Base-by-base conservation (phyloP, 148 eudicot genomes). In the Diospyros kaki region DNA sequence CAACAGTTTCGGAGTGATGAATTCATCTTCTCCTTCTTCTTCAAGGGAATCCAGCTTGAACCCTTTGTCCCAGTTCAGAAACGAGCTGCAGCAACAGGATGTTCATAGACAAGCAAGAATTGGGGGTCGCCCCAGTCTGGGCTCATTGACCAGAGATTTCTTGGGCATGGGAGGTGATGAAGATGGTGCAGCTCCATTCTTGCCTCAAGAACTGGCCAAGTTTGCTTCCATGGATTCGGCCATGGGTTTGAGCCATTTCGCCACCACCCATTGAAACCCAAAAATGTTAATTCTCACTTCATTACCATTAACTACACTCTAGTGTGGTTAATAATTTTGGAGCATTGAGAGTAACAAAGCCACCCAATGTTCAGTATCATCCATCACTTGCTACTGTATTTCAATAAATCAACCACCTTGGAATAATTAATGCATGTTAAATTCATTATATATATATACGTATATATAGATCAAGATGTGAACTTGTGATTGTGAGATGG, bases 131-230 rank as follows among this genome's bases (percentile, higher is more conserved):
- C 73, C 82, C 0, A 73, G 65, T 50, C 6, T 80, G 65, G 46
- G 81, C 13, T 61, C 86, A 15, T 38, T 76, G 2, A 95, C 98
- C 6, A 84, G 98, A 71, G 98, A 95, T 81, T 95, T 95, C 63
- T 85, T 92, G 15, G 98, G 98, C 44, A 80, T 90, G 83, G 87
- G 91, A 44, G 84, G 89, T 7, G 93, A 76, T 53, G 88, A 78
- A 66, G 86, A 79, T 39, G 85, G 84, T 66, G 28, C 28, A 28
- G 28, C 28, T 28, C 85, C 85, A 41, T 86, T 88, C 73, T 84
- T 78, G 64, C 86, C 97, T 1, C 90, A 87, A 64, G 97, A 89
- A 80, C 81, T 93, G 4, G 90, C 81, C n/a, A 89, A 83, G 77
- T 85, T 89, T 66, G 93, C 89, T 75, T 82, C 90, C 7, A 77